Evolutionary conservation across 2,329 filamentous ascomycete species (phyloP), one percentile per base, ranked within the genome.

Genomic region (Graphilbum fragrans): DNA sequence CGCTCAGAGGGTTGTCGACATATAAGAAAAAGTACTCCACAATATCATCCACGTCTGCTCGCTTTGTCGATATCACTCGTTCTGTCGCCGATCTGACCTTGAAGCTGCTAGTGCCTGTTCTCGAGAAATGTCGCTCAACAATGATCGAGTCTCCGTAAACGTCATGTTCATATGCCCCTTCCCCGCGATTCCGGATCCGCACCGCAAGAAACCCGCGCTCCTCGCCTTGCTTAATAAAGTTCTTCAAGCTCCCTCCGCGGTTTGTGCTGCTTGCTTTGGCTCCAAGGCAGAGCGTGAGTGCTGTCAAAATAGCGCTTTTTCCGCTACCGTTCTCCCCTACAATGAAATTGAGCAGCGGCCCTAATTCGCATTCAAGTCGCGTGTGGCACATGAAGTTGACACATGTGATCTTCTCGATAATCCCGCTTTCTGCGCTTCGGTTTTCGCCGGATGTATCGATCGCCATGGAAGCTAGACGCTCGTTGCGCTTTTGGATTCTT

Each of bases 271-370:
- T 86, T 2, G 92, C 88, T 59, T 95, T 96, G 18, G 85, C 90
- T 45, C 92, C 92, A n/a, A 98, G 69, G 54, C 92, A 96, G 27
- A 98, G 70, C 0, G 87, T 94, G 49, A 98, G 76, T 5, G 87
- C 92, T 0, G 92, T 96, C 22, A 98, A 65, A 14, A 96, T 82
- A 3, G 92, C 92, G 58, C 92, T 98, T 65, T 98, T 98, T 29
- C 92, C 92, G 56, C 90, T 96, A 25, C 92, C 92, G 56, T 98
- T 98, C 59, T 94, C 87, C 16, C 92, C 92, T 42, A 95, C 88
- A 47, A 98, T 88, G 61, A 98, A 98, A 61, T 98, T 98, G 59
- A 98, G 93, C 31, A 95, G 67, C 0, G 92, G 92, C 0, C 92
- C 92, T n/a, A 98, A 69, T 43, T 82, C 74, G 45, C 94, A 83